Percentiles rank a stretch among this genome's conserved stretches.
These are phyloP conservation scores for Endocalyx cinctus DNA, from an alignment of 2,329 filamentous ascomycete species.

Conservation along the genomic window DNA sequence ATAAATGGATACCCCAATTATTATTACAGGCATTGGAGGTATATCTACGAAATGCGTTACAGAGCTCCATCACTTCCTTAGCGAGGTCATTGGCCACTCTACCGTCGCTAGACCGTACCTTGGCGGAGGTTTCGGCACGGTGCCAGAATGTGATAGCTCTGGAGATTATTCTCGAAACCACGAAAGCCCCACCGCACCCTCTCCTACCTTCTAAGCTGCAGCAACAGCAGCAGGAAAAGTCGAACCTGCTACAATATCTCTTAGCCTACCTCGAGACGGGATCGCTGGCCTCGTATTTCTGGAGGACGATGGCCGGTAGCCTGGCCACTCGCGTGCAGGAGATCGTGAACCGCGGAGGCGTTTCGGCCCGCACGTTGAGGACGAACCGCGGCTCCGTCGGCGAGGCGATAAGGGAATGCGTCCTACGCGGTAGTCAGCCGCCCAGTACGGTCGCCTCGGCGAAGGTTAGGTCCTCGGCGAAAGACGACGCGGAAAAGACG, in stretches of 20 bases:
- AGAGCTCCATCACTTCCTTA: conserved; percentile 71
- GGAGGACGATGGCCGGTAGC: conserved; percentile 78
- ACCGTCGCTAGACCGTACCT: conserved; percentile 73
- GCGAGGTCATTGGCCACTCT: conserved; percentile 73
- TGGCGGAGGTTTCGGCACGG: conserved; percentile 74
- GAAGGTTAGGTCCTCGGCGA: conserved; percentile 36
- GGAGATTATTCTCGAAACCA: conserved; percentile 68
- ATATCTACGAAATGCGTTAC: conserved; percentile 77
- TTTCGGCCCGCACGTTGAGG: conserved; percentile 74
- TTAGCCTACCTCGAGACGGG: conserved; percentile 79
- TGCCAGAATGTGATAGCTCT: conserved; percentile 92
- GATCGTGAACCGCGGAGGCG: conserved; percentile 75
- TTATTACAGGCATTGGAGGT: conserved; percentile 73
- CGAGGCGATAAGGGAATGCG: conserved; percentile 77
- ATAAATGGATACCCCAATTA: conserved; percentile 61
- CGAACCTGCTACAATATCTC: conserved; percentile 65
- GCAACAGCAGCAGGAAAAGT: conserved; percentile 24
- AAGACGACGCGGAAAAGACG: conserved; percentile 38
- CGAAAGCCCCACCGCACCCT: conserved; percentile 65
- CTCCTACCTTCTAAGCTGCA: conserved; percentile 40
- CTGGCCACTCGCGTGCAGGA: conserved; percentile 77
- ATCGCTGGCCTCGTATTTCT: conserved; percentile 86
- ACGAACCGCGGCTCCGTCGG: conserved; percentile 70
- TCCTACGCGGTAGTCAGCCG: conserved; percentile 68
- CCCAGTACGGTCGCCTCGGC: conserved; percentile 49